Base-by-base conservation (phyloP, 108 stramenopile species). In the Cyclotella baltica region DNA sequence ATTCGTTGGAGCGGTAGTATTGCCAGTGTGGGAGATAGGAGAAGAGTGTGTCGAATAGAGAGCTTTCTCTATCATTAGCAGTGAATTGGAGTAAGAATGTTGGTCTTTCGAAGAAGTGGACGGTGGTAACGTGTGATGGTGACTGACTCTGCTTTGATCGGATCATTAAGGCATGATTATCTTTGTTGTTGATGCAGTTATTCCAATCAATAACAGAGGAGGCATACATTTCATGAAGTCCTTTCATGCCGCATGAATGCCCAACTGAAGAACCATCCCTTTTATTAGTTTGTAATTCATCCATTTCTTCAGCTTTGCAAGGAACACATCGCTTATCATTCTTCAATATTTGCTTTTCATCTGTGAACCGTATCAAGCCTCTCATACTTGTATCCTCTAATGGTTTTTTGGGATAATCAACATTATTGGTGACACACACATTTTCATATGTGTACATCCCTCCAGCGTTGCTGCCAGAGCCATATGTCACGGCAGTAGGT, bases 391-490 rank as follows among this genome's bases (percentile, higher is more conserved):
- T 70, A 58, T 70, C 70, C 22, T 22, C 2, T 0, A 29, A 30
- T n/a, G 73, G 73, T 28, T 59, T 19, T 30, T 65, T 64, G 15
- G 73, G 63, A 19, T 20, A 40, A 76, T 76, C 75, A 40, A 76
- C 53, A 61, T 76, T 76, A 18, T 76, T 76, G 36, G 75, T 76
- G 3, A 76, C 53, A 76, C 75, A 76, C 4, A 76, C 75, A 67
- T 76, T 67, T 35, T 66, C 66, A 67, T 65, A 76, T 0, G 34
- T 38, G 51, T 76, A 53, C 66, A 76, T 55, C 55, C 55, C 55
- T 55, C 22, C 55, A 23, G 25, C 2, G 5, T 22, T 20, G n/a
- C 65, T 43, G 10, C 56, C 40, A 58, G 36, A 31, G 0, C 13
- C 3, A 20, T 36, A 23, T 31, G 63, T 20, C 3, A 76, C 75